Conservation (phyloP, 2,329 filamentous ascomycete genomes). For the Pseudopithomyces chartarum region DNA sequence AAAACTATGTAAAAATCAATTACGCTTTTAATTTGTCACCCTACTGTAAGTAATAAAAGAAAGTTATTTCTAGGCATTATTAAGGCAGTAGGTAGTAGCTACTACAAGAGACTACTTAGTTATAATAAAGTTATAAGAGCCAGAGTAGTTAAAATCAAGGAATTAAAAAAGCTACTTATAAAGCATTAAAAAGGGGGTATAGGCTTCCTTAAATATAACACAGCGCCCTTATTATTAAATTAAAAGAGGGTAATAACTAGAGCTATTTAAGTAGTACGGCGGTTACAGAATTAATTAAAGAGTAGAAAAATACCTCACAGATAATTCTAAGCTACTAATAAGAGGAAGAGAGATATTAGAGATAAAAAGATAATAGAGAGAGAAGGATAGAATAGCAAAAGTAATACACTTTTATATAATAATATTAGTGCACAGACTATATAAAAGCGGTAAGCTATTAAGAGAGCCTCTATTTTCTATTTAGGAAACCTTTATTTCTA, state of each 20-base stretch:
- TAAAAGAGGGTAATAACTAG: constrained; percentile 3
- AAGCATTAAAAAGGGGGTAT: too few species aligned
- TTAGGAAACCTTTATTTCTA: constrained; percentile 23
- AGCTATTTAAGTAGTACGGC: constrained; percentile 11
- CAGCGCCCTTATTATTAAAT: constrained; percentile 4
- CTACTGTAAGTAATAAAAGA: neutral
- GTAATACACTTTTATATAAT: constrained; percentile 23
- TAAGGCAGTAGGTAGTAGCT: too few species aligned
- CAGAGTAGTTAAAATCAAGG: too few species aligned
- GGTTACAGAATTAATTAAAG: constrained; percentile 15
- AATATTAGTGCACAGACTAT: constrained; percentile 23
- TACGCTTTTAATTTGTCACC: too few species aligned
- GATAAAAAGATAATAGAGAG: constrained; percentile 18
- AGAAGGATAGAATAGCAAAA: constrained; percentile 19
- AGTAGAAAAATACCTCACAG: constrained; percentile 21
- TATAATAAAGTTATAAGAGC: too few species aligned
- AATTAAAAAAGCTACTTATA: too few species aligned
- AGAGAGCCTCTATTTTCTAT: constrained; percentile 24
- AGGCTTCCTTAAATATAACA: too few species aligned
- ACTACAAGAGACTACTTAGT: too few species aligned
- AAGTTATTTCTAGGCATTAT: constrained; percentile 1
- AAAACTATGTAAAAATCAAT: too few species aligned
- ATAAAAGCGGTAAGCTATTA: constrained; percentile 29
- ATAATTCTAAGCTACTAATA: constrained; percentile 17
- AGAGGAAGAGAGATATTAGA: constrained; percentile 8